Evolutionary conservation across 768 basidiomycete species (phyloP).

Genomic region (Cyclocybe cylindracea): DNA sequence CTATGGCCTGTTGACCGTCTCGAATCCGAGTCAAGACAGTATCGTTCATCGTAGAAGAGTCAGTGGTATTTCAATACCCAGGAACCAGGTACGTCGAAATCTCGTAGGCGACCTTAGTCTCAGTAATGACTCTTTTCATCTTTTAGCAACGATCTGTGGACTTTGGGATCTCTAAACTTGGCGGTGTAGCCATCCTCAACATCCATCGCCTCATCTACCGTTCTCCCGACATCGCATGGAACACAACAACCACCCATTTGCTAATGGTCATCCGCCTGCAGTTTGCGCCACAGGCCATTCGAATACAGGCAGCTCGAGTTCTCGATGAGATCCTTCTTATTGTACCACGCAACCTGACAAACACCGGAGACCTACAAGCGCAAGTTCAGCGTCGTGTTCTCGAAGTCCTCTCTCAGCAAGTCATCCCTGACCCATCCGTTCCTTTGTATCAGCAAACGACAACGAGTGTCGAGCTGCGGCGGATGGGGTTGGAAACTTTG

Average conservation of each 20-base stretch:
- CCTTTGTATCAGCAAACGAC: slow-evolving; percentile 36
- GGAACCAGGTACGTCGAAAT: slow-evolving; percentile 59
- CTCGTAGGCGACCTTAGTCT: background rate
- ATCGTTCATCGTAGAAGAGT: slow-evolving; percentile 65
- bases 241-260: slow-evolving; percentile 77
- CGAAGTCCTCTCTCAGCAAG: slow-evolving; percentile 81
- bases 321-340: slow-evolving; percentile 82
- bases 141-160: slow-evolving; percentile 67
- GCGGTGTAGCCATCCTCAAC: slow-evolving; percentile 78
- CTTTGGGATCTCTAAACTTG: slow-evolving; percentile 89
- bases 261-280: slow-evolving; percentile 72
- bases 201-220: slow-evolving; percentile 85
- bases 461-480: slow-evolving; percentile 73
- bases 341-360: slow-evolving; percentile 71
- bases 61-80: slow-evolving; percentile 86
- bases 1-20: slow-evolving; percentile 22
- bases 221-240: slow-evolving; percentile 85
- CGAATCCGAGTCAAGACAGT: slow-evolving; percentile 22
- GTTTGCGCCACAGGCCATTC: slow-evolving; percentile 73
- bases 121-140: background rate
- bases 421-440: slow-evolving; percentile 50
- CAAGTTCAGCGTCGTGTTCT: slow-evolving; percentile 82
- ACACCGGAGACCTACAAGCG: slow-evolving; percentile 60
- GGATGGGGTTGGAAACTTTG: slow-evolving; percentile 87
- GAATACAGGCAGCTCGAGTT: slow-evolving; percentile 86